Percentiles rank a stretch among this genome's conserved stretches.
Evolutionary conservation across 148 eudicot genomes (phyloP).

Genomic region (Selenicereus undatus): DNA sequence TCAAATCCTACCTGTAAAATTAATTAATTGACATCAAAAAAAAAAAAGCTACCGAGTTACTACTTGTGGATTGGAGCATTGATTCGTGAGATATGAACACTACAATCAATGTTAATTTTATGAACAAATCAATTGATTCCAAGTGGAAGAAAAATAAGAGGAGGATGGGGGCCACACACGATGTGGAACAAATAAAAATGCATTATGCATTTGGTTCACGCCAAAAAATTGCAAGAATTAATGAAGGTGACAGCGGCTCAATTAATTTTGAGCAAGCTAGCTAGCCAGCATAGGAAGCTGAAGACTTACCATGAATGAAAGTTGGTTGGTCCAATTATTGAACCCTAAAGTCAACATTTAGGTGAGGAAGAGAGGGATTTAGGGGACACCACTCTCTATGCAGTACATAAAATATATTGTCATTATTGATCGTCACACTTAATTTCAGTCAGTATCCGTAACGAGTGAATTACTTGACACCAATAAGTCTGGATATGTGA

Average conservation of each 20-base stretch:
- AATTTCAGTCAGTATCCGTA: no score
- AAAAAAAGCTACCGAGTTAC: no score
- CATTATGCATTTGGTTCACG: neutral
- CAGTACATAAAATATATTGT: neutral
- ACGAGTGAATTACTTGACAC: neutral
- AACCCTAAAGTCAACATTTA: conserved; percentile 2
- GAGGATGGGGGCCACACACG: neutral
- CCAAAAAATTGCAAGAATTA: neutral
- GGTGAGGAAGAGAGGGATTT: neutral
- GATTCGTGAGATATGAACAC: no score
- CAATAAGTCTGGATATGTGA: neutral
- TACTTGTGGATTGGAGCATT: no score
- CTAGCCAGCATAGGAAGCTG: neutral
- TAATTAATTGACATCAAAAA: no score
- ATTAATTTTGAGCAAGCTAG: neutral
- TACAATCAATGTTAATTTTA: neutral
- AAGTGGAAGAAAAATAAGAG: neutral
- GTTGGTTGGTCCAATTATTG: conserved; percentile 5
- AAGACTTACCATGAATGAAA: neutral
- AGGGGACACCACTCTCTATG: neutral
- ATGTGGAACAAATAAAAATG: neutral
- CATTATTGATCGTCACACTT: neutral
- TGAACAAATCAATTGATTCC: neutral
- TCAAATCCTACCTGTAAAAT: no score
- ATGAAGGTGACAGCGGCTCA: neutral